Evolutionary conservation across 2,329 filamentous ascomycete genomes (phyloP).

Genomic region (Neonectria ditissima): DNA sequence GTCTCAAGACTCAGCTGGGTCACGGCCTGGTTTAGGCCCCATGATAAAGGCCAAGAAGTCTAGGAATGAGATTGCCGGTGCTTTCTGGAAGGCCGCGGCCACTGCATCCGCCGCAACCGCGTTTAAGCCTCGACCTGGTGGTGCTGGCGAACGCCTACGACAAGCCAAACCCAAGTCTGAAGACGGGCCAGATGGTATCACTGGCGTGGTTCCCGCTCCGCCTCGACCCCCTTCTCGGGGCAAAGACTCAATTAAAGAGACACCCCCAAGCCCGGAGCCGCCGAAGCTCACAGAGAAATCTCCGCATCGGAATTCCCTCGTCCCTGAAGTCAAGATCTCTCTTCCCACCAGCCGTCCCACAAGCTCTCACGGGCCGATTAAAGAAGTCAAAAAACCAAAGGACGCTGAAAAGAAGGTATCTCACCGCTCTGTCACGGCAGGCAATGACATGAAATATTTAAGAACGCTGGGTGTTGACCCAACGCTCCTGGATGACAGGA

Average conservation of each 20-base stretch:
- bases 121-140: slow-evolving; percentile 90
- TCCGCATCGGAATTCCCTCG: slow-evolving; percentile 51
- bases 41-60: slow-evolving; percentile 89
- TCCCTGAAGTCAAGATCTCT: slow-evolving; percentile 71
- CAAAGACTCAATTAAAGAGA: slow-evolving; percentile 1
- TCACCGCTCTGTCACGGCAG: slow-evolving; percentile 72
- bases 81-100: slow-evolving; percentile 79
- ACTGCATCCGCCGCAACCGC: slow-evolving; percentile 61
- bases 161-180: slow-evolving; percentile 68
- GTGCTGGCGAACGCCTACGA: slow-evolving; percentile 83
- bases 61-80: slow-evolving; percentile 77
- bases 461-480: slow-evolving; percentile 82
- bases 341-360: slow-evolving; percentile 57
- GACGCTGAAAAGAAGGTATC: slow-evolving; percentile 52
- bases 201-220: slow-evolving; percentile 86
- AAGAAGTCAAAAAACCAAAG: slow-evolving; percentile 50
- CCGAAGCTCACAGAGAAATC: slow-evolving; percentile 45
- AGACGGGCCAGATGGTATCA: slow-evolving; percentile 89
- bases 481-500: slow-evolving; percentile 78
- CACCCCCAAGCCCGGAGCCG: slow-evolving; percentile 15
- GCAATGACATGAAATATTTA: slow-evolving; percentile 84
- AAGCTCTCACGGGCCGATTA: slow-evolving; percentile 54
- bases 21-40: slow-evolving; percentile 69
- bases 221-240: slow-evolving; percentile 53
- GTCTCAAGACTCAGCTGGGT: slow-evolving; percentile 28